phyloP scores from a whole-genome alignment of 2,329 filamentous ascomycete species.

The Orbilia brochopaga region DNA sequence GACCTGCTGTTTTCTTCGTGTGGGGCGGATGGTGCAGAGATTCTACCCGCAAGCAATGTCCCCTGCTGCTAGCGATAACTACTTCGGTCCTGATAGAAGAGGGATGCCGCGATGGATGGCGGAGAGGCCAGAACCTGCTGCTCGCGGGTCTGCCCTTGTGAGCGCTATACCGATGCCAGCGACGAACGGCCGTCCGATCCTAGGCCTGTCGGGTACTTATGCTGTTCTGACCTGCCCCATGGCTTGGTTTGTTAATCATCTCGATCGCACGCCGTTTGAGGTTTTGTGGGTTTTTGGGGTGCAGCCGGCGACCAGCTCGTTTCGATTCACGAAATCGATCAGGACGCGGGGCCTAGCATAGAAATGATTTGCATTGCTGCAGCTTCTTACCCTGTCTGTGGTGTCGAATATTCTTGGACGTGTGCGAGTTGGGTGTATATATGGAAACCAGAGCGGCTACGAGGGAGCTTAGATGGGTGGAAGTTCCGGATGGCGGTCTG shows the following conservation, averaged over 20 bases:
- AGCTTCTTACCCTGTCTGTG: neutral
- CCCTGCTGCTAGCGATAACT: constrained; percentile 50
- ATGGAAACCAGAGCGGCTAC: neutral
- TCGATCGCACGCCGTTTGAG: constrained; percentile 3
- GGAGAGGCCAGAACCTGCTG: constrained; percentile 48
- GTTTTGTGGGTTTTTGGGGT: neutral
- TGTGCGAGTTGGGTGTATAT: neutral
- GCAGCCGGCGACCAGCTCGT: neutral
- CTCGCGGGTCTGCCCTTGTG: constrained; percentile 4
- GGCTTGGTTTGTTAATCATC: constrained; percentile 18
- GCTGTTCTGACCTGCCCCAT: constrained; percentile 9
- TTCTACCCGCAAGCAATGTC: constrained; percentile 51
- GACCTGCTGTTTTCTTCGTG: constrained; percentile 50
- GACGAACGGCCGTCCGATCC: constrained; percentile 16
- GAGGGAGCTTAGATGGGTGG: neutral
- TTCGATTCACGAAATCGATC: constrained; percentile 4
- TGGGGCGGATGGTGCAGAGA: constrained; percentile 49
- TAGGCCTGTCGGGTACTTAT: constrained; percentile 37
- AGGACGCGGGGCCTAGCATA: neutral
- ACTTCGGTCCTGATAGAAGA: constrained; percentile 42
- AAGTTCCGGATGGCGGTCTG: neutral
- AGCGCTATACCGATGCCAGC: constrained; percentile 37
- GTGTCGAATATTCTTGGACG: neutral
- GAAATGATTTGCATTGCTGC: constrained; percentile 2
- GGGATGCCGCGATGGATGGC: constrained; percentile 34